These are phyloP conservation scores for Aspergillaceae sp. DNA, from an alignment of 2,329 filamentous ascomycete species.

Conservation along the genomic window DNA sequence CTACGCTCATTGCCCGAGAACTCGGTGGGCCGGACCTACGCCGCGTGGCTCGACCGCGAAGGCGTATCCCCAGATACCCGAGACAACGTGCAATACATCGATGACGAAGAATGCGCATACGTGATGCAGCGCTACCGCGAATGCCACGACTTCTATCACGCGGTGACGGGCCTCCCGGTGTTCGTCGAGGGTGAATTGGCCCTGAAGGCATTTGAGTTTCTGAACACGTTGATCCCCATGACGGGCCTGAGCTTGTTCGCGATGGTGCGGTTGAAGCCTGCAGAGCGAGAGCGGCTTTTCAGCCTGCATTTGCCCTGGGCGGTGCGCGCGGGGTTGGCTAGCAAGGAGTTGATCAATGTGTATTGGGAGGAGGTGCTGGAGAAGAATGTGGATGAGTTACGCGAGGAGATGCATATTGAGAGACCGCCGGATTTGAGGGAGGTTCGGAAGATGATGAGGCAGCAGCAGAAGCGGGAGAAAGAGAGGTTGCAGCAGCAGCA, in stretches of 20 bases:
- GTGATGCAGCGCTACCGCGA: slow-evolving; percentile 98
- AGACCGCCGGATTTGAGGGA: slow-evolving; percentile 76
- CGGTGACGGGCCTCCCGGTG: slow-evolving; percentile 79
- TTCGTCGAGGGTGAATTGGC: slow-evolving; percentile 94
- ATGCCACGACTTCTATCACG: slow-evolving; percentile 97
- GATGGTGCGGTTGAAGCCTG: slow-evolving; percentile 53
- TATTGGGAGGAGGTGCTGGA: slow-evolving; percentile 96
- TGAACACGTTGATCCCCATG: slow-evolving; percentile 92
- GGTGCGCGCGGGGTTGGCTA: slow-evolving; percentile 65
- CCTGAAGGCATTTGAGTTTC: slow-evolving; percentile 96
- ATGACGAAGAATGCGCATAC: slow-evolving; percentile 92
- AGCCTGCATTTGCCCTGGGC: slow-evolving; percentile 73
- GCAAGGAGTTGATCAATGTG: slow-evolving; percentile 81
- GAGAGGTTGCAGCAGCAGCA: slow-evolving; percentile 28
- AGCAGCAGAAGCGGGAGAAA: slow-evolving; percentile 59
- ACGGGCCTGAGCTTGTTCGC: slow-evolving; percentile 79
- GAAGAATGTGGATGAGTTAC: slow-evolving; percentile 68
- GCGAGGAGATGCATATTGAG: slow-evolving; percentile 71
- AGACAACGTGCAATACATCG: slow-evolving; percentile 74
- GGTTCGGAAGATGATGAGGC: slow-evolving; percentile 62
- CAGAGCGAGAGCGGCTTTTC: slow-evolving; percentile 59
- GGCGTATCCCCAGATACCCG: slow-evolving; percentile 89
- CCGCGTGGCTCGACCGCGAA: slow-evolving; percentile 85
- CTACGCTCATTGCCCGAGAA: slow-evolving; percentile 65
- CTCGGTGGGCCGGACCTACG: slow-evolving; percentile 74